phyloP scores from a whole-genome alignment of 208 protist genomes.

The Trypanosoma rangeli region DNA sequence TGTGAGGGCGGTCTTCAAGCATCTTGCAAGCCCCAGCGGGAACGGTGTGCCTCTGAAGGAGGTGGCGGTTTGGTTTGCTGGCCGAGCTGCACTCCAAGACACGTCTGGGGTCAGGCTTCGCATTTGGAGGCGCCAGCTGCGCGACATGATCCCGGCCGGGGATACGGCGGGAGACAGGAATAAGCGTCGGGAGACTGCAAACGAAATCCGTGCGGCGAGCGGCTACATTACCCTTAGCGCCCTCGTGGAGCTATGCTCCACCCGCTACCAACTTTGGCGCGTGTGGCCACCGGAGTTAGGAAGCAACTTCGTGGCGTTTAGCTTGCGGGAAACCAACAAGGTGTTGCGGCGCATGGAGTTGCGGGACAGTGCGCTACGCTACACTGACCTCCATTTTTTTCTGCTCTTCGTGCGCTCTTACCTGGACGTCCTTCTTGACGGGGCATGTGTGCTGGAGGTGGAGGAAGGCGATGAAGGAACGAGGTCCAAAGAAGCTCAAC shows the following conservation, averaged over 20 bases:
- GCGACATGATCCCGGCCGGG: background rate
- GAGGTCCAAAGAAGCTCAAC: background rate
- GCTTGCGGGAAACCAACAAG: slow-evolving; percentile 28
- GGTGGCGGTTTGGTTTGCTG: slow-evolving; percentile 11
- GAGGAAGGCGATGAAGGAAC: slow-evolving; percentile 13
- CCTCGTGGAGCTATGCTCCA: background rate
- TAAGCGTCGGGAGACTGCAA: background rate
- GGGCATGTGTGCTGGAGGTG: slow-evolving; percentile 32
- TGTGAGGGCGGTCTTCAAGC: background rate
- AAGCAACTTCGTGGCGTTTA: slow-evolving; percentile 17
- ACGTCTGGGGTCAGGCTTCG: background rate
- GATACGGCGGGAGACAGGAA: background rate
- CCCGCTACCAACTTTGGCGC: slow-evolving; percentile 13
- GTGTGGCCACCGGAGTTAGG: slow-evolving; percentile 12
- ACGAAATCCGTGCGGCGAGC: slow-evolving; percentile 3
- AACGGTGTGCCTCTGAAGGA: background rate
- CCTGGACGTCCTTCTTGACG: slow-evolving; percentile 37
- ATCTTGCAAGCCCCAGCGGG: background rate
- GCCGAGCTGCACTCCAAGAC: background rate
- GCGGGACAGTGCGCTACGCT: slow-evolving; percentile 41
- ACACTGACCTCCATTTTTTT: slow-evolving; percentile 45
- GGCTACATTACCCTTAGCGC: slow-evolving; percentile 19
- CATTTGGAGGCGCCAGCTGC: slow-evolving; percentile 8
- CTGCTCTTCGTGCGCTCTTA: slow-evolving; percentile 58
- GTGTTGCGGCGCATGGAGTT: slow-evolving; percentile 40